A percentile compares a stretch with the other conserved stretches of the same genome.
phyloP scores from a whole-genome alignment of 306 rosid genomes.

The Calophaca sinica region DNA sequence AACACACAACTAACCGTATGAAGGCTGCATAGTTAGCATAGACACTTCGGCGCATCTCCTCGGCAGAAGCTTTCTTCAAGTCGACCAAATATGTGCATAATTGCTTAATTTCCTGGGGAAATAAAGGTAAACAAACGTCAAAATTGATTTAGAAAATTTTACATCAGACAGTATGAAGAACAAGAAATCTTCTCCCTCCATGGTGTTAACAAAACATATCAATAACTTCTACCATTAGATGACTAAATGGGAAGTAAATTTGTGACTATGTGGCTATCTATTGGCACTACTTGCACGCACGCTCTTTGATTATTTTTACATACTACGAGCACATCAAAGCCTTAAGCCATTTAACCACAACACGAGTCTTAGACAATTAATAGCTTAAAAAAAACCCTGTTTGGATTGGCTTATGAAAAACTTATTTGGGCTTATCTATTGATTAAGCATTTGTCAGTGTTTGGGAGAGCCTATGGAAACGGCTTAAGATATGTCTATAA shows the following conservation, averaged over 20 bases:
- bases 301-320: slow-evolving; percentile 18
- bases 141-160: slow-evolving; percentile 16
- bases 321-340: neutral
- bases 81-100: slow-evolving; percentile 85
- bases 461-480: no score
- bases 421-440: no score
- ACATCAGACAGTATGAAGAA: slow-evolving; percentile 27
- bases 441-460: no score
- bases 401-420: no score
- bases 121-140: neutral
- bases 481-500: no score
- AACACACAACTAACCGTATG: slow-evolving; percentile 72
- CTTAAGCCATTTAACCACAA: neutral
- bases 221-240: slow-evolving; percentile 13
- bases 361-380: slow-evolving; percentile 5
- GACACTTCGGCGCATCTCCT: slow-evolving; percentile 99
- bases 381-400: no score
- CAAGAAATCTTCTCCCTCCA: slow-evolving; percentile 14
- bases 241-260: slow-evolving; percentile 13
- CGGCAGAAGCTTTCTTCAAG: slow-evolving; percentile 92
- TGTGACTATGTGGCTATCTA: slow-evolving; percentile 15
- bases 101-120: slow-evolving; percentile 85
- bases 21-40: slow-evolving; percentile 97
- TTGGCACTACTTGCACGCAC: neutral
- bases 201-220: slow-evolving; percentile 1